Evolutionary conservation across 2,329 filamentous ascomycete genomes (phyloP).

Genomic region (Diaporthe sp.): DNA sequence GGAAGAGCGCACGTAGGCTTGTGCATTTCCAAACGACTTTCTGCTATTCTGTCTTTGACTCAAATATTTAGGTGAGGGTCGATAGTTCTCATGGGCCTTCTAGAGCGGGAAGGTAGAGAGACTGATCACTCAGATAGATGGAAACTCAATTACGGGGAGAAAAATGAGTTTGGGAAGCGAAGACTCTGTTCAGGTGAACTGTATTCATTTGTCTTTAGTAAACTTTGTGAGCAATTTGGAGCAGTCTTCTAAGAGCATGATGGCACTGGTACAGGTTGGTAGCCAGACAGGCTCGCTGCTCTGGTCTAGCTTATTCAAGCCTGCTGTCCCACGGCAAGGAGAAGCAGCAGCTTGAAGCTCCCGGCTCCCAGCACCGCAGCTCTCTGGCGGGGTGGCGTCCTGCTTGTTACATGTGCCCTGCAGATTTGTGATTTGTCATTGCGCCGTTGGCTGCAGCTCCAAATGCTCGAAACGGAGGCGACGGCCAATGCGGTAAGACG

Average conservation of each 20-base stretch:
- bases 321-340: too few relatives aligned
- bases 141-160: neutral
- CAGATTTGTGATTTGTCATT: constrained; percentile 33
- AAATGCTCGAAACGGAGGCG: constrained; percentile 18
- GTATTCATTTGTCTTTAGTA: too few relatives aligned
- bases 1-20: neutral
- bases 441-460: neutral
- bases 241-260: too few relatives aligned
- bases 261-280: too few relatives aligned
- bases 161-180: neutral
- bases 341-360: neutral
- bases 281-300: neutral
- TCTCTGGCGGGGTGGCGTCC: constrained; percentile 19
- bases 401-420: constrained; percentile 21
- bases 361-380: too few relatives aligned
- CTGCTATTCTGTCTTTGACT: neutral
- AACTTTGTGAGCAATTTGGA: too few relatives aligned
- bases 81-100: too few relatives aligned
- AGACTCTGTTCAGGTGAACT: neutral
- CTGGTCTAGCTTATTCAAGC: too few relatives aligned
- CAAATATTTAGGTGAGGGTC: neutral
- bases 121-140: neutral
- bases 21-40: neutral
- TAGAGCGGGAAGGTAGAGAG: too few relatives aligned
- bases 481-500: constrained; percentile 15